Base-by-base conservation (phyloP, 805 yeast genomes). In the Spathaspora girioi region DNA sequence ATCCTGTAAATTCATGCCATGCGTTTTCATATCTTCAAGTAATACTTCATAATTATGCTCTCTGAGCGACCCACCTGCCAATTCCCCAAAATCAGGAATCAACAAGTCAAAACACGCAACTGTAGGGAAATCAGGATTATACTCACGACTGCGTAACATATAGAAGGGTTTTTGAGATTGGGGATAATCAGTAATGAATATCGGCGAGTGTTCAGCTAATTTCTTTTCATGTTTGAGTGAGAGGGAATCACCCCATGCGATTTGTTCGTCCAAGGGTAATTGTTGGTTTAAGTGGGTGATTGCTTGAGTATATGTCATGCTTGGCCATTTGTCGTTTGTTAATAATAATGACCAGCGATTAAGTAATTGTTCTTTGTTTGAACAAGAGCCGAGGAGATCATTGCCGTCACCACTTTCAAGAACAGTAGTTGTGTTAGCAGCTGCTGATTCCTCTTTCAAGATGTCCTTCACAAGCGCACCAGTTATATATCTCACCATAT, bases 41-140 rank as follows among this genome's bases (percentile, higher is more conserved):
- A 94, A 68, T 11, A 52, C 58, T 0, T 67, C 76, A 53, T 79
- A 70, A 54, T 80, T 69, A 60, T 88, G 89, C 60, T 93, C 97
- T 67, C 99, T 87, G 54, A 94, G 58, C 0, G 97, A 90, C 0
- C 99, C 99, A 2, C 99, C 99, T 7, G 89, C 84, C 14, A 94
- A 71, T 65, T 94, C 99, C 20, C 98, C 99, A 51, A 94, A 79
- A 17, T 86, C 93, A 0, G 99, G 99, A 17, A 93, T 80, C 5
- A 94, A 69, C 46, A 94, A 75, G 63, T 94, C 99, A 62, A 83
- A 94, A 61, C 98, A 92, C 0, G 88, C 96, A 2, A 89, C 97
- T 0, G 97, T 90, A 0, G 70, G 66, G 12, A 49, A 52, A 5
- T 68, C 64, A 0, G 62, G 58, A 48, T 70, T 76, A 44, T 29